phyloP scores from a whole-genome alignment of 139 green algal species.

The Picochlorum sp. region DNA sequence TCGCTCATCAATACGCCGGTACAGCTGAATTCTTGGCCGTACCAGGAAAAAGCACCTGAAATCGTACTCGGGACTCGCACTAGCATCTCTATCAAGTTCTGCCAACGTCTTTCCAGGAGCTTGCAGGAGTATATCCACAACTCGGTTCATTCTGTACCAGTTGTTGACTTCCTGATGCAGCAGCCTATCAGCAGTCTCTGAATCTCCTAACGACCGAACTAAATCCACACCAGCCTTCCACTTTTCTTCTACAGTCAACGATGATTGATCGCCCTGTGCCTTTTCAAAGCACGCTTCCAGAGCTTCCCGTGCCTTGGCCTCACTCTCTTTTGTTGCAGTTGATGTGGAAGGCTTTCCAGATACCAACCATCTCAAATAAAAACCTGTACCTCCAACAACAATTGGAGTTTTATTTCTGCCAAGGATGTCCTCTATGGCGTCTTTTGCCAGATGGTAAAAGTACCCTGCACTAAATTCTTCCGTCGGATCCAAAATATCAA shows the following conservation, averaged over 20 bases:
- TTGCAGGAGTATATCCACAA: slow-evolving; percentile 63
- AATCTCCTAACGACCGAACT: slow-evolving; percentile 56
- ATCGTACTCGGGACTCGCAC: slow-evolving; percentile 42
- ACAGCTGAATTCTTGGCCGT: slow-evolving; percentile 57
- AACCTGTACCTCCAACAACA: slow-evolving; percentile 85
- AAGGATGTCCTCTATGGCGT: slow-evolving; percentile 63
- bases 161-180: slow-evolving; percentile 67
- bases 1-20: slow-evolving; percentile 57
- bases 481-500: slow-evolving; percentile 66
- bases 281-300: slow-evolving; percentile 28
- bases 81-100: slow-evolving; percentile 23
- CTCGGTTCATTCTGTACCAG: slow-evolving; percentile 77
- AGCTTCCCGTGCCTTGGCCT: slow-evolving; percentile 21
- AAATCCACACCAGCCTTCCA: slow-evolving; percentile 50
- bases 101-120: slow-evolving; percentile 31
- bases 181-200: slow-evolving; percentile 42
- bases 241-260: slow-evolving; percentile 35
- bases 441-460: slow-evolving; percentile 60
- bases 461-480: slow-evolving; percentile 81
- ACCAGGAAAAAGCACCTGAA: slow-evolving; percentile 76
- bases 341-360: slow-evolving; percentile 63
- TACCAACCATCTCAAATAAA: slow-evolving; percentile 89
- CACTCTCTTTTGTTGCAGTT: slow-evolving; percentile 31
- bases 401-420: slow-evolving; percentile 52
- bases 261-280: background rate